Base-by-base conservation (phyloP, 2,329 filamentous ascomycete species). In the Fusarium armeniacum region DNA sequence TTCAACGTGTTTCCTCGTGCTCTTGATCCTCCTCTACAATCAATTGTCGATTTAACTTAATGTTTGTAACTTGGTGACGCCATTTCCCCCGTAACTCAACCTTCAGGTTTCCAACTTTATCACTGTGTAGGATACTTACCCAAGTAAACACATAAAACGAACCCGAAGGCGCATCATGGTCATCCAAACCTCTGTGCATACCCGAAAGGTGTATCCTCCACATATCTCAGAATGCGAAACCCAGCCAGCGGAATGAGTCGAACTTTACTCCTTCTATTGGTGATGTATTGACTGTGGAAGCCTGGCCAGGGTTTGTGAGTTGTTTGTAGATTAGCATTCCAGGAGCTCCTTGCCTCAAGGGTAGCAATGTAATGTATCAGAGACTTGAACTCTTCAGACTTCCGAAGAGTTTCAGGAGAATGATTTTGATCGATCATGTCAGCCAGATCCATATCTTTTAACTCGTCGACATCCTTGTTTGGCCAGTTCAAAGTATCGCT, bases 141-240 rank as follows among this genome's bases (percentile, higher is more conserved):
- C 54, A 69, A 11, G 54, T 51, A 20, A 53, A 67, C 13, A 30
- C 13, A 20, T 69, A 56, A 12, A 58, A 18, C 2, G 6, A 16
- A 33, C 3, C 15, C 5, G 32, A 33, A 33, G 32, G 32, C 32
- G 32, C 32, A 2, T 16, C 15, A 8, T 10, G 16, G 22, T 26
- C n/a, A 46, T 9, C 20, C 32, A 11, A n/a, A 9, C 16, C 22
- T 20, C 18, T 3, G 46, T 36, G 32, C 24, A 72, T 15, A 2
- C 70, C 69, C 26, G 72, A 32, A 4, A 60, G 49, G 11, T 69
- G 41, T 50, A 71, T 55, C 46, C 72, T 67, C 53, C 56, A 28
- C 33, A 10, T 32, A 49, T 73, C 71, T 69, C 71, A 74, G 20
- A 71, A 52, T 4, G 67, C 62, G 24, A 74, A 47, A 11, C 69